Percentiles rank a stretch among this genome's conserved stretches.
Conservation (phyloP, 257 asterid species). For the Lycium barbarum region DNA sequence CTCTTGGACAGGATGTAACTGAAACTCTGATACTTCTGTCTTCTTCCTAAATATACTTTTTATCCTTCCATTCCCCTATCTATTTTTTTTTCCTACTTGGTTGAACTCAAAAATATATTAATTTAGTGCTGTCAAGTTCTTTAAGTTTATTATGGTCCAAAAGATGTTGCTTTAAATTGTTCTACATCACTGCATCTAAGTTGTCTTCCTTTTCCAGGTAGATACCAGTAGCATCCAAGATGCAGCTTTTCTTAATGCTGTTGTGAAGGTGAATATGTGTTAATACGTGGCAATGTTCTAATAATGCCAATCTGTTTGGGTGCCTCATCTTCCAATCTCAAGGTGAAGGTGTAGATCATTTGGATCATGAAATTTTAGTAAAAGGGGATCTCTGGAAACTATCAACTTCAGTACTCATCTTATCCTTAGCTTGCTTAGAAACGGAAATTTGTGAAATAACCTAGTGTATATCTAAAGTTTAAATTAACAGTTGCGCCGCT, state of each 20-base stretch:
- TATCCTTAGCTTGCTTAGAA: constrained; percentile 6
- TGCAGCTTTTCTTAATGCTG: constrained; percentile 82
- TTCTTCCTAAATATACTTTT: neutral
- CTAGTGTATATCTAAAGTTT: neutral
- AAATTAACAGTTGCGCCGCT: neutral
- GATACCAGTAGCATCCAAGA: constrained; percentile 72
- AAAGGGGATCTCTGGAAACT: constrained; percentile 5
- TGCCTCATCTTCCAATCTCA: constrained; percentile 24
- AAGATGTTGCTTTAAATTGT: neutral
- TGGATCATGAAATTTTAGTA: neutral
- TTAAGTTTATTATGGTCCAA: neutral
- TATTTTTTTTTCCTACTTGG: neutral
- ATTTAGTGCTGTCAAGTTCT: neutral
- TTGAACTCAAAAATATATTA: neutral
- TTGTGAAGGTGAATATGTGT: constrained; percentile 71
- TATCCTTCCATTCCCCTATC: constrained; percentile 6
- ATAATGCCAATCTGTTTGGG: neutral
- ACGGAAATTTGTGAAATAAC: constrained; percentile 10
- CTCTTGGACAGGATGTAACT: neutral
- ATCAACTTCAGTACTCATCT: constrained; percentile 12
- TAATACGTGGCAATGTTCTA: neutral
- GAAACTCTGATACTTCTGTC: neutral
- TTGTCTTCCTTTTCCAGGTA: constrained; percentile 51
- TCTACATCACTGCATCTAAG: neutral
- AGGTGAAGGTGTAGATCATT: constrained; percentile 23